Conservation (phyloP, 1,284 basidiomycete genomes). For the Pseudozyma hubeiensis region DNA sequence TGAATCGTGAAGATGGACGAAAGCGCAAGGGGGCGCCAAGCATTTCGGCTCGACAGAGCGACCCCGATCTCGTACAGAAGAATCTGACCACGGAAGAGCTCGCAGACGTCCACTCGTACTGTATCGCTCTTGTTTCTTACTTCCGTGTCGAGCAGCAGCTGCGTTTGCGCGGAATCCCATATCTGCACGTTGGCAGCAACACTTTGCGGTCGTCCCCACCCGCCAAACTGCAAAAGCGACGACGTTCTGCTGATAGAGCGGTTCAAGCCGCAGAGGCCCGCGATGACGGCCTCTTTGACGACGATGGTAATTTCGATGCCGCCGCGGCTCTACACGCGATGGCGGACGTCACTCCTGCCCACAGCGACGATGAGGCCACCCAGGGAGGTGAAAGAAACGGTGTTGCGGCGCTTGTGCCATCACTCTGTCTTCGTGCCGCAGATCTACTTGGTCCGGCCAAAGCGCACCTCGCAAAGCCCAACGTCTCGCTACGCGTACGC, state of each 20-base stretch:
- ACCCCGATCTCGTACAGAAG: conserved; percentile 3
- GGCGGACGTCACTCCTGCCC: conserved; percentile 68
- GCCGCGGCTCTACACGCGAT: not conserved
- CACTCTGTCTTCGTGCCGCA: conserved; percentile 81
- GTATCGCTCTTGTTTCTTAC: conserved; percentile 87
- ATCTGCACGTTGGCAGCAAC: conserved; percentile 78
- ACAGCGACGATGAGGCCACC: conserved; percentile 65
- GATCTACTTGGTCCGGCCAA: conserved; percentile 83
- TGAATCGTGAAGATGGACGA: conserved; percentile 13
- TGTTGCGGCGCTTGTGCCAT: conserved; percentile 79
- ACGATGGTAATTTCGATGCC: conserved; percentile 10
- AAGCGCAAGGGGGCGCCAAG: conserved; percentile 23
- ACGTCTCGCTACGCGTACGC: conserved; percentile 85
- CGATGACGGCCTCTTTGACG: conserved; percentile 31
- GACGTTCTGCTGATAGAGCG: not conserved
- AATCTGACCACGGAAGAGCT: conserved; percentile 53
- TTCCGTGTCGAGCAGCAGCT: conserved; percentile 88
- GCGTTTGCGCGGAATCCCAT: conserved; percentile 82
- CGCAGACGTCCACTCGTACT: conserved; percentile 53
- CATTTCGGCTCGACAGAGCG: not conserved
- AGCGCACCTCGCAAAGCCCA: conserved; percentile 85
- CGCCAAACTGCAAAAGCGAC: conserved; percentile 14
- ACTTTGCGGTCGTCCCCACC: conserved; percentile 36
- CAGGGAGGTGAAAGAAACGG: not conserved
- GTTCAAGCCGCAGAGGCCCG: conserved; percentile 15